These are phyloP conservation scores for Pseudonitzschia delicatissima DNA, from an alignment of 108 stramenopile genomes.

Conservation along the genomic window DNA sequence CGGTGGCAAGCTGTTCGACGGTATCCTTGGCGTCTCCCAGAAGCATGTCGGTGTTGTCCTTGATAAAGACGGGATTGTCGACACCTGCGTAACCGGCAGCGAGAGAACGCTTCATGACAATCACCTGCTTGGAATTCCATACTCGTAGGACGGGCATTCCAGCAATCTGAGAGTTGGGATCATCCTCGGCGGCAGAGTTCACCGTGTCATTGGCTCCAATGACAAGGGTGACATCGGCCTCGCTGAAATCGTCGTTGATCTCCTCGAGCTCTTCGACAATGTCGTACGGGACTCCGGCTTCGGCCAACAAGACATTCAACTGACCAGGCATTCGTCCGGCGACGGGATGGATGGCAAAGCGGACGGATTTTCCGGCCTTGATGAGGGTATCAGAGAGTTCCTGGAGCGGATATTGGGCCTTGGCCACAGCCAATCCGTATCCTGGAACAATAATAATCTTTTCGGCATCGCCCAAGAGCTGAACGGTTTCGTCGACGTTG, in stretches of 20 bases:
- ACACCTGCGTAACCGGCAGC: conserved; percentile 99
- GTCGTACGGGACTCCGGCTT: conserved; percentile 99
- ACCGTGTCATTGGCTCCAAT: conserved; percentile 99
- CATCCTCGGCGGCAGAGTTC: conserved; percentile 96
- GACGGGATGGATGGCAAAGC: conserved; percentile 98
- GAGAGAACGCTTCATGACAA: conserved; percentile 98
- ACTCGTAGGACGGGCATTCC: conserved; percentile 97
- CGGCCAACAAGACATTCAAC: conserved; percentile 97
- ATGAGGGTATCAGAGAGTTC: conserved; percentile 88
- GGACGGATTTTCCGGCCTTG: conserved; percentile 87
- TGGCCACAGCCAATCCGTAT: conserved; percentile 97
- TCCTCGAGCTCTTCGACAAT: conserved; percentile 99
- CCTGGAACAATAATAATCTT: conserved; percentile 96
- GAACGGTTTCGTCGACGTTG: conserved; percentile 76
- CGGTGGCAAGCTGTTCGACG: conserved; percentile 81
- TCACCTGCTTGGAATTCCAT: conserved; percentile 97
- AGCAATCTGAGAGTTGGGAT: conserved; percentile 94
- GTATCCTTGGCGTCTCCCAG: conserved; percentile 95
- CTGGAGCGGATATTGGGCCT: conserved; percentile 96
- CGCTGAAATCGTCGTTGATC: conserved; percentile 94
- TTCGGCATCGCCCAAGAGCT: conserved; percentile 82
- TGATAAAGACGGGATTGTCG: conserved; percentile 98
- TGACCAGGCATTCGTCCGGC: conserved; percentile 99
- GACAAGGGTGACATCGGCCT: conserved; percentile 91
- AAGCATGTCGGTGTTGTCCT: conserved; percentile 98